Evolutionary conservation across 2,329 filamentous ascomycete species (phyloP), one percentile per base, ranked within the genome.

Genomic region (Claviceps sp.): DNA sequence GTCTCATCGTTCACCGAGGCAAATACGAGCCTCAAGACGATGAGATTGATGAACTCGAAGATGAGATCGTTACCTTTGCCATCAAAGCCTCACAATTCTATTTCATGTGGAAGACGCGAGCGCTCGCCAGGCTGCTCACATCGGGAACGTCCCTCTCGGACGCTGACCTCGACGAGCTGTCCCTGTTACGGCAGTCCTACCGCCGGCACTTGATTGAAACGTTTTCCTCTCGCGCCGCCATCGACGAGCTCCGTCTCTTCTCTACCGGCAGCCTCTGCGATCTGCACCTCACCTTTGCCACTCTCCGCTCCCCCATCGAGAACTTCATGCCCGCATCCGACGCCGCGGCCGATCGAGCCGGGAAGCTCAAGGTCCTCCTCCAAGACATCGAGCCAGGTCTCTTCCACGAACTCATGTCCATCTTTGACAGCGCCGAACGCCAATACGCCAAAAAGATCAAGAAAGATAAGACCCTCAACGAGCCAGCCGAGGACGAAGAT

Each of bases 31-130:
- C 84, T 50, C 71, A 82, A 3, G 80, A 88, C 51, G 79, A 83
- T 44, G 83, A 85, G 14, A 75, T 83, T 26, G 85, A 89, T 56
- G 82, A 82, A 44, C 72, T 87, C 13, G 91, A 97, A 65, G 86
- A 93, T 58, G 82, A 87, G 56, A 74, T 93, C 44, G 82, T 88
- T 6, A 75, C 80, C 2, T 85, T 83, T 59, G 84, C 88, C 34
- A 85, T 94, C 60, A 85, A 86, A 57, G 77, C 83, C 2, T 76
- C 85, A 49, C 76, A 89, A 46, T 88, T 94, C 68, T 97, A 96
- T 69, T 95, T 96, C 64, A 88, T 95, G 81, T 98, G 93, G 93
- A 91, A 93, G 63, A 78, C 85, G 22, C 78, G 80, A 50, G 72
- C 75, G 50, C 61, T 88, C 54, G 72, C 74, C 55, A 71, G 75